Conservation (phyloP, 768 basidiomycete species). For the Trametes cinnabarina region DNA sequence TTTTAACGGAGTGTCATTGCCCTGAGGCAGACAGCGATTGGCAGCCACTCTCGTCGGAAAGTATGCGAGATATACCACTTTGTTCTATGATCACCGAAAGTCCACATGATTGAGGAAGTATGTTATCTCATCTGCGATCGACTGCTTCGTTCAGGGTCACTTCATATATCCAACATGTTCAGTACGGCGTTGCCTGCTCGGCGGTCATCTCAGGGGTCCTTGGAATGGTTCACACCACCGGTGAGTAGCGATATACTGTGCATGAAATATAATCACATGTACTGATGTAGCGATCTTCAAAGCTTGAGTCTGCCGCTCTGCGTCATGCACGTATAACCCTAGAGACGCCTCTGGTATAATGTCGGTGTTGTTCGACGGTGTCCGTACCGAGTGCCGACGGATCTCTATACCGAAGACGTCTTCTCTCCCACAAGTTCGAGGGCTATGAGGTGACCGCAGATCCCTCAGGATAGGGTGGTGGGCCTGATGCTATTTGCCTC, state of each 20-base stretch:
- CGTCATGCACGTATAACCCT: neutral
- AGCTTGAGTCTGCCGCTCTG: neutral
- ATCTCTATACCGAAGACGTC: neutral
- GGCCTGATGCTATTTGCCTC: conserved; percentile 2
- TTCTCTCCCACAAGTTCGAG: conserved; percentile 7
- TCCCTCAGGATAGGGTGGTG: neutral
- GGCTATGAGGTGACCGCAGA: neutral
- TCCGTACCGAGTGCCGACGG: neutral
- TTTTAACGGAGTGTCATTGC: neutral
- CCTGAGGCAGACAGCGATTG: neutral
- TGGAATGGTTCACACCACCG: too few relatives aligned
- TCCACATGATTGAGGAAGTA: too few relatives aligned
- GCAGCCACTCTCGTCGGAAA: conserved; percentile 1
- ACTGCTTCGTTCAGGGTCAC: too few relatives aligned
- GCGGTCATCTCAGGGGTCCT: too few relatives aligned
- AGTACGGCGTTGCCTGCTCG: too few relatives aligned
- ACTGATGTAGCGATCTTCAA: too few relatives aligned
- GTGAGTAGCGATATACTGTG: too few relatives aligned
- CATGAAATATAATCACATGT: too few relatives aligned
- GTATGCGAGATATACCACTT: neutral
- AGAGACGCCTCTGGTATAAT: too few relatives aligned
- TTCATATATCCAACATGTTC: too few relatives aligned
- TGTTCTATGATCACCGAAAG: too few relatives aligned
- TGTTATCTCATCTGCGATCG: too few relatives aligned
- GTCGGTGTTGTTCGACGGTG: neutral